Base-by-base conservation (phyloP, 2,329 filamentous ascomycete genomes). In the Corinectria fuckeliana region DNA sequence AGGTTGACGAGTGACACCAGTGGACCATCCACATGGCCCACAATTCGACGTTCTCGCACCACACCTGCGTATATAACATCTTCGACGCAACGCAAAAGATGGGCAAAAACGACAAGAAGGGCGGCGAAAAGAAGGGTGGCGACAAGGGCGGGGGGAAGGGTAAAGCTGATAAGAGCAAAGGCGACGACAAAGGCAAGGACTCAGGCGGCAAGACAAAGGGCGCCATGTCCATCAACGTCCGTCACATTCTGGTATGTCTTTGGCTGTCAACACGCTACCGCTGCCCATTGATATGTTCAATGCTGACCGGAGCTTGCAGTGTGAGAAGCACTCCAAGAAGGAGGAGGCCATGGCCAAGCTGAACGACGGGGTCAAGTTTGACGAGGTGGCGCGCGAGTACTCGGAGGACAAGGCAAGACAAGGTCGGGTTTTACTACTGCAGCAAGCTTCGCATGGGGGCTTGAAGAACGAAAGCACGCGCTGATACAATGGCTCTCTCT, bases 401-500 rank as follows among this genome's bases (percentile, higher is more conserved):
- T 91, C 88, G 0, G 91, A 93, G 75, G 91, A 93, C 74, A 93
- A 93, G 77, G 89, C 90, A 4, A 81, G 87, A 61, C 82, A 86
- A 75, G 88, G 85, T 86, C 68, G 48, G 74, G 48, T 41, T n/a
- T n/a, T n/a, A n/a, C n/a, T 8, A 41, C 30, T 36, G 11, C 9
- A 20, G 8, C 34, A 49, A 34, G 10, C 36, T 25, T 18, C 26
- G 26, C 23, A 18, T 23, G 11, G 8, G 10, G 23, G 11, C 4
- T 14, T 34, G n/a, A 28, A 44, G n/a, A n/a, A 38, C 21, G 50
- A 21, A 18, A 20, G 28, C 28, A 32, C 28, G 9, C 20, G 42
- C 61, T 63, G 47, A 63, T 50, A 11, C 8, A 3, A 13, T 13
- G 51, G 55, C 45, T 56, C 3, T 58, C 45, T 56, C 3, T 58